Evolutionary conservation across 2,329 filamentous ascomycete species (phyloP), one percentile per base, ranked within the genome.

Genomic region (Lasiodiplodia sp.): DNA sequence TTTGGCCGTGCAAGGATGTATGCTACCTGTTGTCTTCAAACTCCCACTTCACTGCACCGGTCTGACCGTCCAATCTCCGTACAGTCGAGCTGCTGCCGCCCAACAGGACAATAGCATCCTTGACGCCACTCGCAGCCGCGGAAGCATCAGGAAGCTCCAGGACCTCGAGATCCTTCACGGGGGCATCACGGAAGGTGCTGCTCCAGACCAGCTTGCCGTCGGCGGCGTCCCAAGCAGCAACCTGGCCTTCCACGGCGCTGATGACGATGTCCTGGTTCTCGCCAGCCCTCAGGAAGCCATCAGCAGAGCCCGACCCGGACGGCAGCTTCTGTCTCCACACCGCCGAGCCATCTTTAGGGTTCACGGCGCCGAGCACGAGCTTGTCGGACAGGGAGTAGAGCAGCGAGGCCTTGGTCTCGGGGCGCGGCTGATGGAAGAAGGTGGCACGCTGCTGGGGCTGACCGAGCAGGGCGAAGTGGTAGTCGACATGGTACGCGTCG

Each of bases 331-430:
- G 95, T 67, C 96, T 88, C 96, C 96, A 99, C 2, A 97, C 87
- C 18, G 97, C 77, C 2, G 88, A 86, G 21, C 96, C 95, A 76
- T 91, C 94, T 77, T 90, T 91, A 1, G 96, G 96, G 74, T 97
- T 96, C 57, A 98, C 86, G 1, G 95, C 95, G 60, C 93, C 96
- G 21, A 99, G 81, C 2, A 97, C 87, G 47, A 90, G 89, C 60
- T 94, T 86, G 69, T 97, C 92, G 71, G 93, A 96, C 55, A 98
- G 83, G 0, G 96, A 96, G 79, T 97, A 99, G 65, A 99, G 86
- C 47, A 99, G 86, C 66, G 92, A 95, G 44, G 94, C 94, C 79
- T 92, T 93, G 71, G 95, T 94, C 73, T 90, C 88, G 71, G 88
- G 86, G 75, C 91, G 87, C 49, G 96, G 95, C 73, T 90, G 91